phyloP scores from a whole-genome alignment of 768 basidiomycete genomes.

The Psilocybe tampanensis region DNA sequence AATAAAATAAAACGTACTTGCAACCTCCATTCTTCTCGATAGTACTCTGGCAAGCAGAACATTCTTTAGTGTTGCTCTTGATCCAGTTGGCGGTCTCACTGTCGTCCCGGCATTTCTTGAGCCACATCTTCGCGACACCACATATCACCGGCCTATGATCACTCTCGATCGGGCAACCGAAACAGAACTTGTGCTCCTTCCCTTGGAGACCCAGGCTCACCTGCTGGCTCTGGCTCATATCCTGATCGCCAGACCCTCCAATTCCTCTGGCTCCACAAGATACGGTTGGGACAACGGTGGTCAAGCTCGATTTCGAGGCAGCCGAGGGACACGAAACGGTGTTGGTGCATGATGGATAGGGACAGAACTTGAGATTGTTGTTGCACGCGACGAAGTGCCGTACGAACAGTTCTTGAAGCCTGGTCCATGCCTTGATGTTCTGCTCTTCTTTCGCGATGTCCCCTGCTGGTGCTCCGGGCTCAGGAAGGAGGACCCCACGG shows the following conservation, averaged over 20 bases:
- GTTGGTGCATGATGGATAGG: constrained; percentile 91
- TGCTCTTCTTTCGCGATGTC: constrained; percentile 33
- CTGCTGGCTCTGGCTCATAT: constrained; percentile 35
- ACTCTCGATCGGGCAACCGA: constrained; percentile 86
- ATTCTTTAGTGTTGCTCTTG: constrained; percentile 99
- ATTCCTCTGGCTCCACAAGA: constrained; percentile 70
- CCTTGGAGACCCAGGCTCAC: constrained; percentile 29
- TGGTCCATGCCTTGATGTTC: constrained; percentile 56
- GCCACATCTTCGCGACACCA: constrained; percentile 86
- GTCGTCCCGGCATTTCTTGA: constrained; percentile 97
- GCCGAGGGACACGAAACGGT: constrained; percentile 92
- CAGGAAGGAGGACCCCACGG: constrained; percentile 48
- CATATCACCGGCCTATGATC: constrained; percentile 95
- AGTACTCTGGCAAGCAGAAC: constrained; percentile 92
- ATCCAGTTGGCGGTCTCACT: constrained; percentile 99
- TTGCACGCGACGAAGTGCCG: constrained; percentile 90
- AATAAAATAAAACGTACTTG: constrained; percentile 70
- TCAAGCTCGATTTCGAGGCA: constrained; percentile 70
- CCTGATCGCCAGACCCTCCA: constrained; percentile 32
- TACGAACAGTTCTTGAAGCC: constrained; percentile 86
- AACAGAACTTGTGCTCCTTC: constrained; percentile 85
- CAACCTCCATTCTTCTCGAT: constrained; percentile 99
- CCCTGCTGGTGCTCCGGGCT: constrained; percentile 25
- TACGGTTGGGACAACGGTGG: constrained; percentile 86
- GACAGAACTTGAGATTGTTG: constrained; percentile 88